These are phyloP conservation scores for Synchytrium microbalum DNA, from an alignment of 371 early-diverging fungal genomes.

Conservation along the genomic window DNA sequence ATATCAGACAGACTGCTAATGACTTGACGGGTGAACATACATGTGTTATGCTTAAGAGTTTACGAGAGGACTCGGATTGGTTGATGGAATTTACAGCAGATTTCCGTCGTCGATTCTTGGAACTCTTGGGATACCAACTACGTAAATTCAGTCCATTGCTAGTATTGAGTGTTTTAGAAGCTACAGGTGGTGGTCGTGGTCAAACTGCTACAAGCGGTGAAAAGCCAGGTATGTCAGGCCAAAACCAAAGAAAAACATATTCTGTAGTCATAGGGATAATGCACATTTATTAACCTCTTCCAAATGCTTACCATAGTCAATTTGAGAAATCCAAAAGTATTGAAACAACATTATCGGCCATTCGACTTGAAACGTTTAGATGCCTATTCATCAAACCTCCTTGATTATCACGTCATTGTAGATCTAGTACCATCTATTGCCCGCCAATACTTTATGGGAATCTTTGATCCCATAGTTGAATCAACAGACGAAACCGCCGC, in stretches of 20 bases:
- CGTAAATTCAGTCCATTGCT: constrained; percentile 71
- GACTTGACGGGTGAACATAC: constrained; percentile 98
- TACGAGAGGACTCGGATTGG: constrained; percentile 49
- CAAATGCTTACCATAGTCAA: neutral
- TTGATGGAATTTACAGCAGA: constrained; percentile 50
- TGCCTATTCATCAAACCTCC: constrained; percentile 83
- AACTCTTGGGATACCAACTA: constrained; percentile 78
- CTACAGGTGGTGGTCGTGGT: constrained; percentile 36
- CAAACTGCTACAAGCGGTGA: constrained; percentile 14
- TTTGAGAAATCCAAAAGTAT: neutral
- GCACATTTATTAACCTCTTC: neutral
- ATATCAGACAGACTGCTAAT: constrained; percentile 93
- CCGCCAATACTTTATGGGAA: constrained; percentile 63
- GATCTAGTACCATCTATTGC: constrained; percentile 85
- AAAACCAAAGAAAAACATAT: neutral
- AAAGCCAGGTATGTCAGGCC: neutral
- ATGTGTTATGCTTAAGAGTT: constrained; percentile 86
- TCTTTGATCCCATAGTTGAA: constrained; percentile 12
- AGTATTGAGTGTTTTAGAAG: constrained; percentile 75
- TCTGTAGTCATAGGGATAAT: neutral
- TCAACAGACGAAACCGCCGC: constrained; percentile 6
- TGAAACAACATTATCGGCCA: constrained; percentile 23
- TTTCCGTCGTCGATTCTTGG: constrained; percentile 81
- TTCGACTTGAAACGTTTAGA: constrained; percentile 93
- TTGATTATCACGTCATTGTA: constrained; percentile 94